A percentile compares a stretch with the other conserved stretches of the same genome.
These are phyloP conservation scores for Penicillium longicatenatum DNA, from an alignment of 495 filamentous ascomycete species.

Conservation along the genomic window DNA sequence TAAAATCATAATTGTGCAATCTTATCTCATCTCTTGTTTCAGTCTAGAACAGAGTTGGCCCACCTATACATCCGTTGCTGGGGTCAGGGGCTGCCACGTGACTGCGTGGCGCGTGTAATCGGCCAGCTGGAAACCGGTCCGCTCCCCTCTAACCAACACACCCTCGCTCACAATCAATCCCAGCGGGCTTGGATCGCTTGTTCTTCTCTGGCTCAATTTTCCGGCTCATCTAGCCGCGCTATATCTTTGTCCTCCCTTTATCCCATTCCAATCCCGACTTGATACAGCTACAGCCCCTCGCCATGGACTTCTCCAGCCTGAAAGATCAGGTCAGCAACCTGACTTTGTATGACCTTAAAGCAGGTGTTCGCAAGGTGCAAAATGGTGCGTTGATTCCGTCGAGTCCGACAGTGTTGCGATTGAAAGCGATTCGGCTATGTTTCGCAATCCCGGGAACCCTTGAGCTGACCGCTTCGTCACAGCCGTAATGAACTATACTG, in stretches of 20 bases:
- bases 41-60: not conserved
- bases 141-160: conserved; percentile 20
- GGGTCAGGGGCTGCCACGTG: conserved; percentile 44
- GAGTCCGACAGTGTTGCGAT: not conserved
- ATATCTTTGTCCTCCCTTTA: conserved; percentile 8
- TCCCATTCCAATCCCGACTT: conserved; percentile 18
- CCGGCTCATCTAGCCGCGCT: not conserved
- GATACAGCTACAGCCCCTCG: conserved; percentile 21
- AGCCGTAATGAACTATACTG: conserved; percentile 99
- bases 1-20: not conserved
- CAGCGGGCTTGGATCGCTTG: conserved; percentile 22
- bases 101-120: conserved; percentile 36
- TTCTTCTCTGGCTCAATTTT: conserved; percentile 17
- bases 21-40: not conserved
- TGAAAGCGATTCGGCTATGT: conserved; percentile 17
- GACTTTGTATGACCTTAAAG: conserved; percentile 95
- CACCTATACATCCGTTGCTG: conserved; percentile 6
- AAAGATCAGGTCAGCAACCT: conserved; percentile 91
- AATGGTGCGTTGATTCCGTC: conserved; percentile 69
- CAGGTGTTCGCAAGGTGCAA: conserved; percentile 94
- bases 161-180: conserved; percentile 16
- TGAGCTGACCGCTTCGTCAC: conserved; percentile 24
- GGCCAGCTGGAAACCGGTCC: conserved; percentile 38
- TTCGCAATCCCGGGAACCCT: conserved; percentile 4
- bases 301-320: conserved; percentile 84